A percentile compares a stretch with the other conserved stretches of the same genome.
Evolutionary conservation across 2,329 filamentous ascomycete species (phyloP).

Genomic region (Hypoxylon sp.): DNA sequence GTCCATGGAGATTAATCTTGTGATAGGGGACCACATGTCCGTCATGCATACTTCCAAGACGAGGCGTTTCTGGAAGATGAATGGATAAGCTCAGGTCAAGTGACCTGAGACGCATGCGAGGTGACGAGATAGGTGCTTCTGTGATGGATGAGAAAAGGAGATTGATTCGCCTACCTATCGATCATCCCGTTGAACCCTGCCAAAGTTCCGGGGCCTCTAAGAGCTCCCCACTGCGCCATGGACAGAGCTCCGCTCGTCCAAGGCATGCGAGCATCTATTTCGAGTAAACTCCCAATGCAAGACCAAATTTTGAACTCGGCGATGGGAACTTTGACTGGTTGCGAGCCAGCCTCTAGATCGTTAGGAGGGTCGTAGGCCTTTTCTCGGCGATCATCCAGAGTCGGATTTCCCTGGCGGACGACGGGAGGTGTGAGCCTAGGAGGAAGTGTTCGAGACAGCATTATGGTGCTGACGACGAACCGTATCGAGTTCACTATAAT

Average conservation of each 20-base stretch:
- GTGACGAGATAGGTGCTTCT: constrained; percentile 44
- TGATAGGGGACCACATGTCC: constrained; percentile 33
- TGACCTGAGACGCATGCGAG: constrained; percentile 58
- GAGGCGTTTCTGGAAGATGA: constrained; percentile 45
- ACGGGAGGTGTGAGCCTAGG: constrained; percentile 51
- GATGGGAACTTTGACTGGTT: constrained; percentile 66
- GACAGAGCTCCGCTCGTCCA: constrained; percentile 83
- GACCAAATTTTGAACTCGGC: constrained; percentile 80
- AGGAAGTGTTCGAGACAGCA: constrained; percentile 73
- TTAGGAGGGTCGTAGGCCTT: constrained; percentile 26
- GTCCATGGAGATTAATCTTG: constrained; percentile 33
- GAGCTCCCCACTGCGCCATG: constrained; percentile 76
- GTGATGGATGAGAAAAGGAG: constrained; percentile 45
- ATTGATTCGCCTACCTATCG: constrained; percentile 79
- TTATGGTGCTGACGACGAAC: constrained; percentile 69
- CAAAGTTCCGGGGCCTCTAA: constrained; percentile 78
- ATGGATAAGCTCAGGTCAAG: constrained; percentile 53
- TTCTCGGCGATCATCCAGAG: constrained; percentile 39
- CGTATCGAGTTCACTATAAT: constrained; percentile 70
- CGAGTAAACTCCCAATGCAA: constrained; percentile 75
- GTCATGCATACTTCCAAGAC: constrained; percentile 48
- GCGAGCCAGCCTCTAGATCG: constrained; percentile 30
- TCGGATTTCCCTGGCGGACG: constrained; percentile 38
- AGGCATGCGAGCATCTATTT: constrained; percentile 84
- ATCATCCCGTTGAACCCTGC: constrained; percentile 79